Percentiles rank a stretch among this genome's conserved stretches.
Evolutionary conservation across 2,329 filamentous ascomycete genomes (phyloP).

Genomic region (Helotiales sp.): DNA sequence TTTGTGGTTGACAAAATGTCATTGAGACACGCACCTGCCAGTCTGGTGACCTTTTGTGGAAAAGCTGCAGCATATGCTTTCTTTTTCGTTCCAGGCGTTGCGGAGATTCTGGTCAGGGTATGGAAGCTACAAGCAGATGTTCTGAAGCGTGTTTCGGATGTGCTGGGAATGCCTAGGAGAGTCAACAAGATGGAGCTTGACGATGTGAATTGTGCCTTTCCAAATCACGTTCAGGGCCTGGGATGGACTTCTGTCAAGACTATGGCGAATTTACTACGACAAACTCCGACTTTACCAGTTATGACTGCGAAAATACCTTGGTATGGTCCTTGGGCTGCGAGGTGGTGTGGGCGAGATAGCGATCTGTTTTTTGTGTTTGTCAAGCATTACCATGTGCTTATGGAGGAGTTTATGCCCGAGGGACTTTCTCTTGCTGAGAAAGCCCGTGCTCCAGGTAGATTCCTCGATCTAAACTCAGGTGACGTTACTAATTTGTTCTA

Average conservation of each 20-base stretch:
- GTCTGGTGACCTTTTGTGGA: constrained; percentile 71
- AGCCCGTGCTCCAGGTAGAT: constrained; percentile 58
- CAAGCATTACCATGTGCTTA: constrained; percentile 71
- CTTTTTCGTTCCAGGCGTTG: constrained; percentile 73
- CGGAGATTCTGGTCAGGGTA: constrained; percentile 68
- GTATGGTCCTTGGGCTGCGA: constrained; percentile 70
- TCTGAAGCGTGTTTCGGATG: constrained; percentile 64
- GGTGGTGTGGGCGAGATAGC: constrained; percentile 75
- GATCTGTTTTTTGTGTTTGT: constrained; percentile 76
- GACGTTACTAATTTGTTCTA: constrained; percentile 9
- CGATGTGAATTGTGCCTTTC: constrained; percentile 45
- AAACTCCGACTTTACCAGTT: constrained; percentile 59
- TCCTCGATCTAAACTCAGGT: not conserved
- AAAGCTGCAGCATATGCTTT: constrained; percentile 77
- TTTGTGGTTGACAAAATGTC: constrained; percentile 79
- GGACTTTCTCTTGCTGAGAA: constrained; percentile 59
- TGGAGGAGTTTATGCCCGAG: constrained; percentile 60
- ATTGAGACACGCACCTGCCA: constrained; percentile 58
- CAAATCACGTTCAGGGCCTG: constrained; percentile 59
- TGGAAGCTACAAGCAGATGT: constrained; percentile 66
- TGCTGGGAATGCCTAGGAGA: constrained; percentile 63
- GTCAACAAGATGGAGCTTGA: constrained; percentile 49
- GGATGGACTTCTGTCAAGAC: constrained; percentile 63
- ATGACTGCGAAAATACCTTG: constrained; percentile 66
- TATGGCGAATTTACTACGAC: constrained; percentile 59